Evolutionary conservation across 495 filamentous ascomycete species (phyloP).

Genomic region (Tuber aestivum): DNA sequence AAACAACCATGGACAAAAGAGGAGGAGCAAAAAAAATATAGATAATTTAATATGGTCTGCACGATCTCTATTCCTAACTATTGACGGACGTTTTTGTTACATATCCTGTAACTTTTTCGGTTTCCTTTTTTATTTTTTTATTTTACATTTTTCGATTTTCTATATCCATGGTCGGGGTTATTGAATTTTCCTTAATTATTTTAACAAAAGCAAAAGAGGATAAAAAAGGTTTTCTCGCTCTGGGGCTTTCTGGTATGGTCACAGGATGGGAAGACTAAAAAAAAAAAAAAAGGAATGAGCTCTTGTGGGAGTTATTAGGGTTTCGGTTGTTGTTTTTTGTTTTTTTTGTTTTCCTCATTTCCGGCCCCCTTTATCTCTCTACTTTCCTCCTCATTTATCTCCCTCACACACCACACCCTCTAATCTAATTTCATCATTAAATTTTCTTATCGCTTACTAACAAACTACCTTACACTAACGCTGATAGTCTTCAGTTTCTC

Average conservation of each 20-base stretch:
- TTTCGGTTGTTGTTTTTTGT: constrained; percentile 25
- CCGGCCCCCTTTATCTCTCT: background rate
- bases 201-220: constrained; percentile 39
- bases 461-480: background rate
- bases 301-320: constrained; percentile 38
- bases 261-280: constrained; percentile 33
- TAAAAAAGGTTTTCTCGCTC: constrained; percentile 40
- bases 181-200: constrained; percentile 31
- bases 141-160: background rate
- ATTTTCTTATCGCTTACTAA: constrained; percentile 3
- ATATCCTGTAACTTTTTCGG: background rate
- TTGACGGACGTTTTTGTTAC: background rate
- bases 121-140: background rate
- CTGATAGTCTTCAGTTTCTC: background rate
- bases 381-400: background rate
- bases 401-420: background rate
- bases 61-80: background rate
- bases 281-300: constrained; percentile 34
- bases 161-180: constrained; percentile 33
- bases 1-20: constrained; percentile 13
- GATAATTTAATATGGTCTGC: background rate
- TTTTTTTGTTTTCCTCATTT: background rate
- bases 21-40: constrained; percentile 16
- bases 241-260: constrained; percentile 38
- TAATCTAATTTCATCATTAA: constrained; percentile 6